Evolutionary conservation across 805 yeast species (phyloP), one percentile per base, ranked within the genome.

Genomic region (Pichia ethanolica): DNA sequence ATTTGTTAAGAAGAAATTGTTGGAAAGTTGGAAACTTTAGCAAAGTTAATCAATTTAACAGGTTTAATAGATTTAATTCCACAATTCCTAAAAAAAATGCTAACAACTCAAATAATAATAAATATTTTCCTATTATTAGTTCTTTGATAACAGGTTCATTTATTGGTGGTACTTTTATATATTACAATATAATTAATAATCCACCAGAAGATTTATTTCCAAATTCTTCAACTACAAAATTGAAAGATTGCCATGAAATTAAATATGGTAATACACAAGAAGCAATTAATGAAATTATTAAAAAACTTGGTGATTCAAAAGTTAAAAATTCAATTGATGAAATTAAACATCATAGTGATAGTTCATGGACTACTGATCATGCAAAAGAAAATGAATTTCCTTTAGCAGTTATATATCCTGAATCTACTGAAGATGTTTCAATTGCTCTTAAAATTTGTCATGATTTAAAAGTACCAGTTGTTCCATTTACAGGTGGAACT

Each of bases 401-500:
- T 2, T 56, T 64, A 28, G 71, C 79, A 20, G 71, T 86, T 6
- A 75, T 79, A 3, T 86, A 75, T 59, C 90, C 90, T 0, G 73
- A 72, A 34, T 67, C 75, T 49, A 83, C 89, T 0, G 80, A 82
- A 50, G 82, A 85, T 52, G 89, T 86, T 0, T 79, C 88, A 0
- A 64, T 69, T 20, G 72, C 86, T 8, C 67, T 84, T 67, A 79
- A 78, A 55, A 69, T 84, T 9, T 81, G 87, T 47, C 80, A 83
- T 58, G 71, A 75, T 52, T 73, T 77, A 58, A 68, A 63, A 37
- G 74, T 86, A 3, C 91, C 95, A 4, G 79, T 86, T 53, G 80
- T 86, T 25, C 89, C 91, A 5, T 83, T 69, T 52, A 77, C 88
- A 1, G 95, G 93, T 9, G 88, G 88, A 33, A 81, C 93, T 0